Percentiles rank a stretch among this genome's conserved stretches.
These are phyloP conservation scores for Brettanomyces naardenensis DNA, from an alignment of 805 yeast genomes.

Conservation along the genomic window DNA sequence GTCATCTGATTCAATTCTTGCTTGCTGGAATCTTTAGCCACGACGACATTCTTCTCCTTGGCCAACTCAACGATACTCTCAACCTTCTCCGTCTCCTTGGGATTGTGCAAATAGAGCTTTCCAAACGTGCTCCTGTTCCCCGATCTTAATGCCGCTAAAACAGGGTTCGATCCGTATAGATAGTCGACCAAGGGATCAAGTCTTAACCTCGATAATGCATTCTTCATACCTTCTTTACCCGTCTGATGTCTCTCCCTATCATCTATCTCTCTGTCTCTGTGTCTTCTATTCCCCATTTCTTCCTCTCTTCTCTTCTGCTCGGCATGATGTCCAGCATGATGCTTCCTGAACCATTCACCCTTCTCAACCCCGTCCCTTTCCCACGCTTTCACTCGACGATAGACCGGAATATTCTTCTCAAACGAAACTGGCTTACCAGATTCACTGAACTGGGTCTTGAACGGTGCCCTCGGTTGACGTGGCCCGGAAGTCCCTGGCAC, in stretches of 20 bases:
- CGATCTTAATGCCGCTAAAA: conserved; percentile 57
- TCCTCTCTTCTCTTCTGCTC: conserved; percentile 25
- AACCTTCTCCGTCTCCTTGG: conserved; percentile 19
- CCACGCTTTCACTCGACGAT: conserved; percentile 52
- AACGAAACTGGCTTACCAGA: not conserved
- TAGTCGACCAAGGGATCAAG: conserved; percentile 52
- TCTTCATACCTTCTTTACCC: conserved; percentile 6
- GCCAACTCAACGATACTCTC: conserved; percentile 41
- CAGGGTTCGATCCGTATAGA: conserved; percentile 70
- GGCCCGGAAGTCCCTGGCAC: too few species aligned
- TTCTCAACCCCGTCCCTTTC: conserved; percentile 52
- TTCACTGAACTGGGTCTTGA: conserved; percentile 9
- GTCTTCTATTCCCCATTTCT: conserved; percentile 9
- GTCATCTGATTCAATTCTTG: conserved; percentile 55
- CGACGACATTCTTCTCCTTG: conserved; percentile 31
- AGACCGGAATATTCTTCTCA: conserved; percentile 20
- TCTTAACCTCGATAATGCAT: conserved; percentile 11
- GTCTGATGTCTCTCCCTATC: conserved; percentile 5
- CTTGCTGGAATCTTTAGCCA: conserved; percentile 25
- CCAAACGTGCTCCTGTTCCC: conserved; percentile 46
- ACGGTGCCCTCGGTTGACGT: conserved; percentile 24
- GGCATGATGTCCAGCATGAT: conserved; percentile 63
- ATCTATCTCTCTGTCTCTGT: too few species aligned
- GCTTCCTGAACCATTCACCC: conserved; percentile 52
- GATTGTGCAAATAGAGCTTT: conserved; percentile 40